Base-by-base conservation (phyloP, 2,329 filamentous ascomycete species). In the Xylariaceae sp. region DNA sequence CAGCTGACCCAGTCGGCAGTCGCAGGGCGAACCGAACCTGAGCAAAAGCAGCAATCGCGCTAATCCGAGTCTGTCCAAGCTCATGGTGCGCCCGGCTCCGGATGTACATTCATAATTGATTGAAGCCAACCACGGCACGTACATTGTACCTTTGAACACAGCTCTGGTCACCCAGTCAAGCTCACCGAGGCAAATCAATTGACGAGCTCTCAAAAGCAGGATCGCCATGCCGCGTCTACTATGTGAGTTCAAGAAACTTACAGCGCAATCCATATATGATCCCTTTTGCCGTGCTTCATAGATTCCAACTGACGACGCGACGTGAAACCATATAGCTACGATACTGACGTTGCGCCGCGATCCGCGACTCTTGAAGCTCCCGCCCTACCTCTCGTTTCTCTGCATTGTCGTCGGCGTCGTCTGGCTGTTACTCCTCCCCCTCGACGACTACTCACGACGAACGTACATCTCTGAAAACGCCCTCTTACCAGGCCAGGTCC, bases 381-480 rank as follows among this genome's bases (percentile, higher is more conserved):
- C 92, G 41, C 89, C 91, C 11, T 92, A 95, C 74, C 75, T 97
- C 35, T 96, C 92, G 35, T 80, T 90, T 50, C 75, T 95, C 41
- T 95, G 88, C 72, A 84, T 97, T 64, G 65, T 92, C 47, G 81
- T 96, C 65, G 94, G 94, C 51, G 81, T 96, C 53, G 81, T 84
- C 63, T 99, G 92, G 89, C 84, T 99, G 11, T 82, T 96, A 27
- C 79, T 97, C 34, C 82, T 99, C 1, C 94, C 94, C 2, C 79
- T 97, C 51, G 82, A 97, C 71, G 83, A 91, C 62, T 96, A 97
- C 75, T 96, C 91, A 49, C 85, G 94, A 61, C 80, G 83, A 57
- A 99, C 92, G 1, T 99, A 99, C 72, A 94, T 99, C 55, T 97
- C 92, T 43, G 94, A 99, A 72, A 99, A 99, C 70, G 94, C 94